Evolutionary conservation across 257 asterid species (phyloP).

Genomic region (Nicotiana otophora): DNA sequence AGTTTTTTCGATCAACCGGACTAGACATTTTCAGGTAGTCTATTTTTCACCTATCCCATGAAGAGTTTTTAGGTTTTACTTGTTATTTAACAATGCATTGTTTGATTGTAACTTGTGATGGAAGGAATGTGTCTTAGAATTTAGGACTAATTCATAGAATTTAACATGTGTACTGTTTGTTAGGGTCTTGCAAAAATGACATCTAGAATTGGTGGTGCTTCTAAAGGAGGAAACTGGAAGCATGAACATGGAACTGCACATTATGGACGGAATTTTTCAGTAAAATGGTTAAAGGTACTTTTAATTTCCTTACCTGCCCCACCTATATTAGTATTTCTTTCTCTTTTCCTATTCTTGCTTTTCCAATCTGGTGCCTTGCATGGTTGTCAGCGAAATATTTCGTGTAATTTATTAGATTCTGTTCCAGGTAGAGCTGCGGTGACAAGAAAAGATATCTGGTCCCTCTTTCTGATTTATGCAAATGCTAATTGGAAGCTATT

Average conservation of each 20-base stretch:
- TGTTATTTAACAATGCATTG: not conserved
- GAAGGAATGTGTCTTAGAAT: not conserved
- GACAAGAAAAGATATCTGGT: not conserved
- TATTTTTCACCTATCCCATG: not conserved
- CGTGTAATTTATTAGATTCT: not conserved
- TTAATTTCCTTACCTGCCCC: slow-evolving; percentile 5
- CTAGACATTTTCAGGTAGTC: slow-evolving; percentile 90
- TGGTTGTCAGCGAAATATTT: not conserved
- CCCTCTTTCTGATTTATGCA: not conserved
- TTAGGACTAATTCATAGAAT: not conserved
- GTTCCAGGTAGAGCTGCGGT: not conserved
- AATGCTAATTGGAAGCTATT: not conserved
- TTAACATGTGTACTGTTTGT: not conserved
- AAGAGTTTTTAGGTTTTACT: not conserved
- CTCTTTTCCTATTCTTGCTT: not conserved
- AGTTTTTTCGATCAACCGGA: slow-evolving; percentile 88
- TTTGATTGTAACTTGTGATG: not conserved
- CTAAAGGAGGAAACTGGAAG: slow-evolving; percentile 96
- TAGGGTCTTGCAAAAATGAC: slow-evolving; percentile 99
- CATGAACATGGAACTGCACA: slow-evolving; percentile 96
- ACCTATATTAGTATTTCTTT: not conserved
- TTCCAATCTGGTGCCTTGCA: not conserved
- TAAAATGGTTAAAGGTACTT: slow-evolving; percentile 91
- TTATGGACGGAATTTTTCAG: slow-evolving; percentile 87
- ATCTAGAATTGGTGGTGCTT: slow-evolving; percentile 76